A percentile compares a stretch with the other conserved stretches of the same genome.
These are phyloP conservation scores for Eudorina sp. DNA, from an alignment of 139 green algal species.

Conservation along the genomic window DNA sequence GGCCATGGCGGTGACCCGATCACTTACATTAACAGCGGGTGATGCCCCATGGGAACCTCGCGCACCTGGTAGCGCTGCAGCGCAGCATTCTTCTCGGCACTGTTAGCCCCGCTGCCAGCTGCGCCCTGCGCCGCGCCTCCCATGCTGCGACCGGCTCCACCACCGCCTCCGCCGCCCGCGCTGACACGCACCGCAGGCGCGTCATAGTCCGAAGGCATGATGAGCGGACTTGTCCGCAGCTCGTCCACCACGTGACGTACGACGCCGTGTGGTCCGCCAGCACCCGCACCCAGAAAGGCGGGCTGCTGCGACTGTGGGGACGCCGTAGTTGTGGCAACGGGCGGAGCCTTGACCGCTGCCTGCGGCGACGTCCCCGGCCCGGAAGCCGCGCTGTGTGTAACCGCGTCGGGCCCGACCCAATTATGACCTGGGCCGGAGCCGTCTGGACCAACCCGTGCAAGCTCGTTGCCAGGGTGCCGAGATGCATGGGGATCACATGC, in stretches of 20 bases:
- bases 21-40: too few species aligned
- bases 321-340: background rate
- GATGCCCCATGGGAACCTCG: too few species aligned
- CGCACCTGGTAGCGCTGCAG: conserved; percentile 35
- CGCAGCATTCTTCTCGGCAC: background rate
- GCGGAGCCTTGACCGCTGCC: background rate
- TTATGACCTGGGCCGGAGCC: background rate
- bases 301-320: background rate
- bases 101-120: background rate
- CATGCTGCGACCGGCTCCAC: background rate
- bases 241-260: conserved; percentile 31
- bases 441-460: background rate
- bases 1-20: too few species aligned
- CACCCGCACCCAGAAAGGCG: background rate
- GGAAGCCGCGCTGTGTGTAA: background rate
- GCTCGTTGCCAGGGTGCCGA: background rate
- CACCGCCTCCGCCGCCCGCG: background rate
- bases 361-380: background rate
- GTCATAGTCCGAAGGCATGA: background rate
- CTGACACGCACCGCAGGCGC: background rate
- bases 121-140: background rate
- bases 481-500: too few species aligned
- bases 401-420: background rate
- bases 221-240: conserved; percentile 30
- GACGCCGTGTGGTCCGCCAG: background rate